These are phyloP conservation scores for Solanum pimpinellifolium DNA, from an alignment of 257 asterid genomes.

Conservation along the genomic window DNA sequence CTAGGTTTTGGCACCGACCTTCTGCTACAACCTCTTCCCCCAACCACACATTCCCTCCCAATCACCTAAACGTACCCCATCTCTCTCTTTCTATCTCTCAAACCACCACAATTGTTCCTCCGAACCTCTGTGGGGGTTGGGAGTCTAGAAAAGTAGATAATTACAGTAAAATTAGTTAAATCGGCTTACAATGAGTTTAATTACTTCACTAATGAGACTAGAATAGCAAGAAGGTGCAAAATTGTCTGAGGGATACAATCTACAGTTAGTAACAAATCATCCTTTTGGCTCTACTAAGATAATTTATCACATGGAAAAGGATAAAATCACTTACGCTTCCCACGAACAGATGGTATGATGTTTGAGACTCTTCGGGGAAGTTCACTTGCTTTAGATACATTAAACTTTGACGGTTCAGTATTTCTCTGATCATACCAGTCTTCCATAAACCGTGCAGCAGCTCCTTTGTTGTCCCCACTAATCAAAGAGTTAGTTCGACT, in stretches of 20 bases:
- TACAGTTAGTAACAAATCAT: not conserved
- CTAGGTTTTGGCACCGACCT: not conserved
- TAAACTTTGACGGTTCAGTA: constrained; percentile 18
- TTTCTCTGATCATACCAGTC: constrained; percentile 75
- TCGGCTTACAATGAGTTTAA: not conserved
- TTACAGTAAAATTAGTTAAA: not conserved
- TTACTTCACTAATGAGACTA: not conserved
- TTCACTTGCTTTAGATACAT: constrained; percentile 2
- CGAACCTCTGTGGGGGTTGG: not conserved
- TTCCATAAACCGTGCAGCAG: constrained; percentile 98
- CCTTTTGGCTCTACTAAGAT: not conserved
- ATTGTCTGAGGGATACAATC: not conserved
- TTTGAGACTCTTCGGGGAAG: constrained; percentile 76
- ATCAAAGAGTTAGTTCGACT: constrained; percentile 87
- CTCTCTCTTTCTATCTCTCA: not conserved
- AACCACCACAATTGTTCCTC: not conserved
- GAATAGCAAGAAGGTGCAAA: not conserved
- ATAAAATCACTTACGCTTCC: constrained; percentile 48
- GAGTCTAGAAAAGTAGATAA: not conserved
- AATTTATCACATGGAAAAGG: not conserved
- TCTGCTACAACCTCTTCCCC: not conserved
- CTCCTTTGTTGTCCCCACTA: constrained; percentile 99
- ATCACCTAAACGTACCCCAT: not conserved
- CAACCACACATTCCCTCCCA: not conserved
- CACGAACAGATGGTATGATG: constrained; percentile 47